phyloP scores from a whole-genome alignment of 768 basidiomycete genomes.

The Mycena chlorophos region DNA sequence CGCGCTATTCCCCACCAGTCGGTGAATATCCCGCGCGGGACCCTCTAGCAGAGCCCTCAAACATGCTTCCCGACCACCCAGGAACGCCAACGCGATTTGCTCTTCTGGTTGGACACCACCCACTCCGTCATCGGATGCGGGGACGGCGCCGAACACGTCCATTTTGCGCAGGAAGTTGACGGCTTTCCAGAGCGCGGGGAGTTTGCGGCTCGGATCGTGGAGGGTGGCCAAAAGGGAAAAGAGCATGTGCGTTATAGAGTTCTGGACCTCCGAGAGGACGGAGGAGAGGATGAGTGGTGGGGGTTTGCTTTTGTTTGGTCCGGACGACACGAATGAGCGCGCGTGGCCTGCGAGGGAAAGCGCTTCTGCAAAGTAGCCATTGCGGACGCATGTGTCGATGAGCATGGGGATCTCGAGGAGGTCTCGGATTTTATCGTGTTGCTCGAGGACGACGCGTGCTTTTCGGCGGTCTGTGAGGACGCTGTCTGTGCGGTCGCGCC shows the following conservation, averaged over 20 bases:
- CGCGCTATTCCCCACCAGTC: constrained; percentile 34
- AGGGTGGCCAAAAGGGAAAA: constrained; percentile 75
- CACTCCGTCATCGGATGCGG: constrained; percentile 26
- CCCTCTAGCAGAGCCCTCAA: constrained; percentile 59
- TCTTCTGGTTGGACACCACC: constrained; percentile 52
- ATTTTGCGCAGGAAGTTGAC: constrained; percentile 85
- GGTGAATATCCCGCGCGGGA: constrained; percentile 47
- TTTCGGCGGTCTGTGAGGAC: constrained; percentile 75
- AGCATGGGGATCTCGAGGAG: constrained; percentile 87
- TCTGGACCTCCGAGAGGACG: constrained; percentile 65
- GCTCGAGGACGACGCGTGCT: constrained; percentile 85
- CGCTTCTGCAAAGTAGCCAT: constrained; percentile 90
- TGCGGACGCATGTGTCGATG: constrained; percentile 90
- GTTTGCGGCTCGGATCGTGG: constrained; percentile 78
- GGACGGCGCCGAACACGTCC: constrained; percentile 54
- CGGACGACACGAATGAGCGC: constrained; percentile 45
- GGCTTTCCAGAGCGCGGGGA: constrained; percentile 88
- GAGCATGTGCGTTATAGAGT: constrained; percentile 71
- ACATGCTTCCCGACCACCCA: constrained; percentile 69
- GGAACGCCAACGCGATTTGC: constrained; percentile 84
- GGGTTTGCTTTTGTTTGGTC: constrained; percentile 41
- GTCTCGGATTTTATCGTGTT: constrained; percentile 91
- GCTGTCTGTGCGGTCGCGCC: constrained; percentile 69
- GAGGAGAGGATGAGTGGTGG: constrained; percentile 56
- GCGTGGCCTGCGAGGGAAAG: constrained; percentile 82